Percentiles rank a stretch among this genome's conserved stretches.
These are phyloP conservation scores for Aspergillus sp. DNA, from an alignment of 2,329 filamentous ascomycete genomes.

Conservation along the genomic window DNA sequence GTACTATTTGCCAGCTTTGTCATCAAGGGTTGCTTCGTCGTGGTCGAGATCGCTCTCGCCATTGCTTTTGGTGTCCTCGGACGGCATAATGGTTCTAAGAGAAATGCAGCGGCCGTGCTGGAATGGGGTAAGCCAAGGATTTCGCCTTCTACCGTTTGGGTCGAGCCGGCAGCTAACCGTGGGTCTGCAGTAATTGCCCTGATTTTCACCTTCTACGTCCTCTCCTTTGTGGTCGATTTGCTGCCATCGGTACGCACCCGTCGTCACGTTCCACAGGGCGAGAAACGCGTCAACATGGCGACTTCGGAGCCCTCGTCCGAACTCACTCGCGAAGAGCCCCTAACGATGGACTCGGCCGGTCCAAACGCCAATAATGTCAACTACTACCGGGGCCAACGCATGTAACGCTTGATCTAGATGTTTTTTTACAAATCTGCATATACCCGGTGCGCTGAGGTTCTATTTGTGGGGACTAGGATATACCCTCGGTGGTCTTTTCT, in stretches of 20 bases:
- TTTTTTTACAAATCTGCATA: not conserved
- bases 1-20: constrained; percentile 78
- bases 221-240: constrained; percentile 85
- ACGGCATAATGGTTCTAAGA: constrained; percentile 38
- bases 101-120: constrained; percentile 71
- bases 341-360: constrained; percentile 39
- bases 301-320: constrained; percentile 16
- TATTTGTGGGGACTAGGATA: not conserved
- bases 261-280: constrained; percentile 44
- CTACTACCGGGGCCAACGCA: constrained; percentile 30
- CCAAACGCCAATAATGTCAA: constrained; percentile 24
- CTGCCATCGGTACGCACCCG: constrained; percentile 71
- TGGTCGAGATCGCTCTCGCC: constrained; percentile 70
- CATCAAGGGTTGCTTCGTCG: constrained; percentile 81
- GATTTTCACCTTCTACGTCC: constrained; percentile 83
- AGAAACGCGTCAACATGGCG: constrained; percentile 32
- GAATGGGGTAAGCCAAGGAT: constrained; percentile 59
- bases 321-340: constrained; percentile 34
- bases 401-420: constrained; percentile 12
- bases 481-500: not conserved
- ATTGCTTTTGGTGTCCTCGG: constrained; percentile 62
- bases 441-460: not conserved
- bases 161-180: not conserved
- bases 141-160: not conserved
- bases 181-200: constrained; percentile 61